A percentile compares a stretch with the other conserved stretches of the same genome.
Evolutionary conservation across 73 alveolate species (phyloP).

Genomic region (Tetrahymena elliotti): DNA sequence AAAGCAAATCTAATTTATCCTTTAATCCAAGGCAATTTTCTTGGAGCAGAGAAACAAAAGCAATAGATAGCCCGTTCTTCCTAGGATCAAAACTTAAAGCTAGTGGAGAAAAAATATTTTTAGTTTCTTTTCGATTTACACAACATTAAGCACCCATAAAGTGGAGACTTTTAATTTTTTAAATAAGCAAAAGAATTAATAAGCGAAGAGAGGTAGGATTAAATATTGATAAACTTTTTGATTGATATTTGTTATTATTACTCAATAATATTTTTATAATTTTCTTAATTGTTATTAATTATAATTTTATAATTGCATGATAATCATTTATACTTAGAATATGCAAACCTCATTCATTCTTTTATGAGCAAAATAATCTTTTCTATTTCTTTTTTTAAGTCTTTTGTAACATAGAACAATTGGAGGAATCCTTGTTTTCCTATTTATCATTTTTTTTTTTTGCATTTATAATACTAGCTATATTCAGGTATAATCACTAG

Average conservation of each 20-base stretch:
- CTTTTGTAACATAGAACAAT: not conserved
- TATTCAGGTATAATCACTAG: not conserved
- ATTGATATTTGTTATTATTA: not conserved
- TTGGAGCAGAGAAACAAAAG: not conserved
- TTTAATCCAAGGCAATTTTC: not conserved
- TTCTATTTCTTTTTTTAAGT: no score
- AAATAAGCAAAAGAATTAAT: not conserved
- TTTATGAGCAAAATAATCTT: not conserved
- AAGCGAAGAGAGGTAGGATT: not conserved
- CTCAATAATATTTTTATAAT: no score
- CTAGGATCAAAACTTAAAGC: not conserved
- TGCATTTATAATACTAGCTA: no score
- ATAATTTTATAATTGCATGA: not conserved
- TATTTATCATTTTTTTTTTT: not conserved
- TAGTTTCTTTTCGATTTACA: not conserved
- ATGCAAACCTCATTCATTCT: not conserved
- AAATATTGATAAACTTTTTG: not conserved
- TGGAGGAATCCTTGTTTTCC: not conserved
- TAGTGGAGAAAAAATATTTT: not conserved
- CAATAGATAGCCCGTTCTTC: not conserved
- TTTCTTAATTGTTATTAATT: no score
- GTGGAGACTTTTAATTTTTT: not conserved
- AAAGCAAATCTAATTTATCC: not conserved
- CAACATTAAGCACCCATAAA: not conserved
- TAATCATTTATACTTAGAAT: no score